Base-by-base conservation (phyloP, 2,329 filamentous ascomycete genomes). In the Fusarium pininemorale region DNA sequence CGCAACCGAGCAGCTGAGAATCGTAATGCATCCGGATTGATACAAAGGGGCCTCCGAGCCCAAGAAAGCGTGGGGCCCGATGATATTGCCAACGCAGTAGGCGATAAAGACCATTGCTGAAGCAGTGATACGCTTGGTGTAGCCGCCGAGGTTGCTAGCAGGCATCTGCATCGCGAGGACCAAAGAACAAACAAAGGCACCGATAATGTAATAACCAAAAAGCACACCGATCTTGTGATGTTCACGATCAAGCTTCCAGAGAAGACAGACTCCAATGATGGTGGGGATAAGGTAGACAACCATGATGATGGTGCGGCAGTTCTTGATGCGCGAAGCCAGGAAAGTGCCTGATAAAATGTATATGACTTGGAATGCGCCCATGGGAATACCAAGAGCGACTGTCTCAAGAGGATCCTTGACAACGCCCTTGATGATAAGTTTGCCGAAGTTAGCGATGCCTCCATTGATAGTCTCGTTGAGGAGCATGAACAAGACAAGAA, bases 151-250 rank as follows among this genome's bases (percentile, higher is more conserved):
- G 35, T 87, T 88, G 9, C 83, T 80, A 2, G 85, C 84, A 2
- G 86, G 87, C 79, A 88, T 83, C 69, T 88, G 88, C 38, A 90
- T 81, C 0, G 87, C 86, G 1, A 90, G 80, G 0, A 89, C 87
- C 13, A 90, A 78, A 3, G 86, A 86, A 1, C 84, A 82, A 5
- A 90, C 88, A 59, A 84, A 89, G 1, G 83, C 79, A 0, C 86
- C 82, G 13, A 82, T 71, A 35, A 89, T 85, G 70, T 89, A 90
- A 73, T 88, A 88, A 2, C 85, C 86, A 28, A 87, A 82, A 3
- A 89, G 78, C 0, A 87, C 82, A 1, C 87, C 87, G 37, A 84
- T 79, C 64, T 84, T 80, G 65, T 85, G 81, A 7, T 75, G 68
- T 38, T 56, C 79, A 69, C 47, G 82, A 73, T 63, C 78, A 22